These are phyloP conservation scores for Ceratobasidium papillatum DNA, from an alignment of 1,284 basidiomycete species.

Conservation along the genomic window DNA sequence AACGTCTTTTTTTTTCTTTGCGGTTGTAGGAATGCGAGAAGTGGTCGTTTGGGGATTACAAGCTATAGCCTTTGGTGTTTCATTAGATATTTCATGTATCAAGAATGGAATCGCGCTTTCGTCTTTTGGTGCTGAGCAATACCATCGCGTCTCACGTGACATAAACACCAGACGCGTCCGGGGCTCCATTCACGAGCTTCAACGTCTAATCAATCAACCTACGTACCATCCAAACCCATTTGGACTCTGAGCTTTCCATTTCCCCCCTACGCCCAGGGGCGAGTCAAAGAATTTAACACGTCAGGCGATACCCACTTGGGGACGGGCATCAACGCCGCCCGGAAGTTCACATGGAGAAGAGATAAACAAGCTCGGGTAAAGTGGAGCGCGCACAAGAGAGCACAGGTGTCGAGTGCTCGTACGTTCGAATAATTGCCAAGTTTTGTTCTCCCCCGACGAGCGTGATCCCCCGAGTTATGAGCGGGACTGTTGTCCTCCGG, in stretches of 20 bases:
- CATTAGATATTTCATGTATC: constrained; percentile 5
- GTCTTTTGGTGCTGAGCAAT: constrained; percentile 2
- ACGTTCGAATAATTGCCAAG: neutral
- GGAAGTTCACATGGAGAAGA: neutral
- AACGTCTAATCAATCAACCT: neutral
- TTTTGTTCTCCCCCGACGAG: constrained; percentile 2
- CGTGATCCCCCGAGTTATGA: neutral
- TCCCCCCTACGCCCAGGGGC: no score
- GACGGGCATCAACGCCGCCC: neutral
- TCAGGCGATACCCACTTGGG: neutral
- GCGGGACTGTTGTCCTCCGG: neutral
- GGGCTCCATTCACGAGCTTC: neutral
- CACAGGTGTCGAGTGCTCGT: constrained; percentile 14
- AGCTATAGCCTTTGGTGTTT: constrained; percentile 25
- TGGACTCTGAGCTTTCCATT: neutral
- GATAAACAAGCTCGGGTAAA: neutral
- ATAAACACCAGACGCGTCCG: constrained; percentile 5
- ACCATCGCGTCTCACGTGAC: constrained; percentile 11
- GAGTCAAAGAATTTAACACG: neutral
- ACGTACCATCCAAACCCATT: neutral
- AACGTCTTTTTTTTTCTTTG: neutral
- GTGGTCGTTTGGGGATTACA: constrained; percentile 57
- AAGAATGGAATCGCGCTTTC: constrained; percentile 2
- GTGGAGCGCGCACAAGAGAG: neutral
- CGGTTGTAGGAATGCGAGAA: constrained; percentile 53